Evolutionary conservation across 345 rosid genomes (phyloP), one percentile per base, ranked within the genome.

Genomic region (Geranium brycei): DNA sequence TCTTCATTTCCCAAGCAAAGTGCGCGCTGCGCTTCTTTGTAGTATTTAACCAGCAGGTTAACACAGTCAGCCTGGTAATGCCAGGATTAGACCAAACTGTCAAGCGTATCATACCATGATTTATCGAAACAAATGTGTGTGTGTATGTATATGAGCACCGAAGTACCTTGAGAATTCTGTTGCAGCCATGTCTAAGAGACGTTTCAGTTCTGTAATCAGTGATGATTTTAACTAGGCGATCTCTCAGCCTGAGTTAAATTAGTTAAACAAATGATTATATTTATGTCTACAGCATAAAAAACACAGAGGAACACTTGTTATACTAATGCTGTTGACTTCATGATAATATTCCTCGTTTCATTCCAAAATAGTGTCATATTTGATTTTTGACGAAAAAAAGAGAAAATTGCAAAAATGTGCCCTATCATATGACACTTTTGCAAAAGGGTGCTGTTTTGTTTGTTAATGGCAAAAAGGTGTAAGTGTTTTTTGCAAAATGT

Each of bases 161-260:
- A 3, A 32, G 15, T 76, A 93, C 97, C 99, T 91, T 93, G 59
- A 93, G 91, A 68, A 91, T 93, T 70, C 86, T 92, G 64, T 93
- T 93, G 78, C 99, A 93, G 40, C 97, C 99, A 60, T 87, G 95
- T 75, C 99, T 81, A 64, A 91, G 91, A 69, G 99, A 93, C 64
- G 99, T 93, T 78, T 93, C 99, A 1, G 99, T 91, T 81, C 97
- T 82, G 82, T 86, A 93, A 76, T 93, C 99, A 5, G 99, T 93
- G 53, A 93, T 77, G 68, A 93, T 91, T 74, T 93, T 93, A 40
- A 93, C 96, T 41, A 93, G 77, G 64, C 95, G 86, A 70, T 93
- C 97, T 84, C 99, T 80, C 18, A 93, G 83, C 81, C 99, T 90
- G 85, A 74, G 77, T 75, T 11, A 0, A 59, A 61, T 23, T 23